Conservation (phyloP, 192 early-diverging fungal species). For the Cladochytrium replicatum region DNA sequence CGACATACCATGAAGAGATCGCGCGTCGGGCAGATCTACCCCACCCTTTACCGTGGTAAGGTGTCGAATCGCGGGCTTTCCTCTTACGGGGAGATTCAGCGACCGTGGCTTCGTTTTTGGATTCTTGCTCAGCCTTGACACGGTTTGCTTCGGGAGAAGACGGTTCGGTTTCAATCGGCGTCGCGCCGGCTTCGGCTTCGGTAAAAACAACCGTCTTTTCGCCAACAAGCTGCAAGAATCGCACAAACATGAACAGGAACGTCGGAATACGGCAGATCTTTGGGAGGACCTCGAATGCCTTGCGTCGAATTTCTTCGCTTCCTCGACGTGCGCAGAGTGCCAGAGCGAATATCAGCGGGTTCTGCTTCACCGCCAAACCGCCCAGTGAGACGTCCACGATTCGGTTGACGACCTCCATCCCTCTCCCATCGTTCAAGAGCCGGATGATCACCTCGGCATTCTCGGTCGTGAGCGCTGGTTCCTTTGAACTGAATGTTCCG, state of each 20-base stretch:
- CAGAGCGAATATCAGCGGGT: conserved; percentile 1
- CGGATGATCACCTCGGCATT: neutral
- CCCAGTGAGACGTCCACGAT: neutral
- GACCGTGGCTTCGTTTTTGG: too few species aligned
- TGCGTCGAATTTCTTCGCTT: neutral
- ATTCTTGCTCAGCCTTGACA: too few species aligned
- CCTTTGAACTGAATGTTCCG: neutral
- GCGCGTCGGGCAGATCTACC: too few species aligned
- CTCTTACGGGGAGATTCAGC: too few species aligned
- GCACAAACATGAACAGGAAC: neutral
- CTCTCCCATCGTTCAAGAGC: neutral
- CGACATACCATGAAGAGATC: too few species aligned
- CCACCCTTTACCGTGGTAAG: too few species aligned
- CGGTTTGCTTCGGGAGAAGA: too few species aligned
- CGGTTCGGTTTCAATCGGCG: too few species aligned
- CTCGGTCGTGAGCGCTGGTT: neutral
- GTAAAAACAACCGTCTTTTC: too few species aligned
- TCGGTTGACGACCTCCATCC: neutral
- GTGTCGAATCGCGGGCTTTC: too few species aligned
- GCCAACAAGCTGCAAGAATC: too few species aligned
- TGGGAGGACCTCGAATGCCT: neutral
- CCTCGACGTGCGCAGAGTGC: neutral
- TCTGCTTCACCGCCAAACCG: conserved; percentile 1
- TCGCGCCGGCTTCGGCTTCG: too few species aligned
- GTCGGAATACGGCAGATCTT: conserved; percentile 5